These are phyloP conservation scores for Hyaloperonospora brassicae DNA, from an alignment of 352 stramenopile species.

Conservation along the genomic window DNA sequence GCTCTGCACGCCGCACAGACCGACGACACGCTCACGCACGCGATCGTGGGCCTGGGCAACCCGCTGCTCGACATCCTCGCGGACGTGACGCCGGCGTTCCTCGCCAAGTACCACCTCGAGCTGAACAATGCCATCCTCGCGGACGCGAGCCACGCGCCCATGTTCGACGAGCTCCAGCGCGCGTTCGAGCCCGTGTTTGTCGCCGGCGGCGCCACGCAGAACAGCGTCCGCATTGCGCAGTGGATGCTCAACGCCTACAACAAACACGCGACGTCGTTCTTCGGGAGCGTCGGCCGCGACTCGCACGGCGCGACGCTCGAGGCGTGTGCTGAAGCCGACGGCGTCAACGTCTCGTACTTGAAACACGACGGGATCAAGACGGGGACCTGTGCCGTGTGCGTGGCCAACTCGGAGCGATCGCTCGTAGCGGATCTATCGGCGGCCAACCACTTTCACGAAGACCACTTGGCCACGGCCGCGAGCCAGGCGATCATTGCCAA, in stretches of 20 bases:
- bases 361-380: conserved; percentile 90
- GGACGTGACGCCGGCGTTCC: conserved; percentile 89
- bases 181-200: conserved; percentile 93
- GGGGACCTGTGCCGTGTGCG: conserved; percentile 96
- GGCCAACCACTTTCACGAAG: conserved; percentile 97
- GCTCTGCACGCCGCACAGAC: neutral
- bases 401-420: conserved; percentile 93
- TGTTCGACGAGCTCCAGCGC: conserved; percentile 92
- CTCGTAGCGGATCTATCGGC: conserved; percentile 96
- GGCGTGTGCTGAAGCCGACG: conserved; percentile 90
- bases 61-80: conserved; percentile 97
- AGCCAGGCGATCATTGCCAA: conserved; percentile 91
- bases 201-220: conserved; percentile 97
- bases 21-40: conserved; percentile 42
- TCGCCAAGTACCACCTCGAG: conserved; percentile 96
- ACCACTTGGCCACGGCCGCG: conserved; percentile 76
- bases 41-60: conserved; percentile 96
- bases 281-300: conserved; percentile 95
- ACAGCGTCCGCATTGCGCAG: conserved; percentile 98
- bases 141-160: conserved; percentile 94
- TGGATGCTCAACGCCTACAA: conserved; percentile 95
- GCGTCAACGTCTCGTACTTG: conserved; percentile 96
- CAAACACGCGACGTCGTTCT: conserved; percentile 87
- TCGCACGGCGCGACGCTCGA: conserved; percentile 88
- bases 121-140: conserved; percentile 95